Base-by-base conservation (phyloP, 2,329 filamentous ascomycete genomes). In the Cladophialophora chaetospira region DNA sequence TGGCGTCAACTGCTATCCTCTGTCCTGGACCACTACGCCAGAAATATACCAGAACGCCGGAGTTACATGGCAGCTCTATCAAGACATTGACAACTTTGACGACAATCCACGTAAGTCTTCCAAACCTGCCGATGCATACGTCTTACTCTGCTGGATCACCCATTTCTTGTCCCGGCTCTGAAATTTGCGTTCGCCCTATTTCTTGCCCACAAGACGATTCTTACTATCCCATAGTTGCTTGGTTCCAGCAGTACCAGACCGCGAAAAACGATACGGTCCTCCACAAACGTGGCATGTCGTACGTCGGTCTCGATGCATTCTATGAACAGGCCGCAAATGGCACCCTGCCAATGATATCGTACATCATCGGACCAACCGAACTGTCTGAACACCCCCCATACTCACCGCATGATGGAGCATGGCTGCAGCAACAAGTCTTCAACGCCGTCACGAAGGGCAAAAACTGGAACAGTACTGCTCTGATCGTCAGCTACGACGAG, bases 301-400 rank as follows among this genome's bases (percentile, higher is more conserved):
- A 73, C 49, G 66, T 75, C 11, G 75, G 77, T 9, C 71, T 83
- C 0, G 71, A 79, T 6, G 66, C 74, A 0, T 83, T 84, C 65
- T 81, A 80, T 58, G 66, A 72, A 0, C 74, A 75, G 28, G 81
- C 80, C 8, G 74, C 74, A 25, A 75, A 77, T 42, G 80, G 81
- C 2, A 79, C 73, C 1, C 72, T 84, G 0, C 81, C 81, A 0
- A 75, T 76, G 52, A 67, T 83, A 36, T 78, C 74, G 40, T 81
- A 78, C 65, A 78, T 82, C 29, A 73, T 80, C 60, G 71, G 77
- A 3, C 79, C 79, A 0, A 68, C 71, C 6, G 75, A 82, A 58
- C 69, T 83, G 3, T 80, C 78, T 0, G 81, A 83, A 65, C 80
- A 83, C 63, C 74, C 79, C 2, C 79, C 80, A 0, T 82, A 78